A percentile compares a stretch with the other conserved stretches of the same genome.
phyloP scores from a whole-genome alignment of 106 monocot species.

The Dactylorhiza incarnata region DNA sequence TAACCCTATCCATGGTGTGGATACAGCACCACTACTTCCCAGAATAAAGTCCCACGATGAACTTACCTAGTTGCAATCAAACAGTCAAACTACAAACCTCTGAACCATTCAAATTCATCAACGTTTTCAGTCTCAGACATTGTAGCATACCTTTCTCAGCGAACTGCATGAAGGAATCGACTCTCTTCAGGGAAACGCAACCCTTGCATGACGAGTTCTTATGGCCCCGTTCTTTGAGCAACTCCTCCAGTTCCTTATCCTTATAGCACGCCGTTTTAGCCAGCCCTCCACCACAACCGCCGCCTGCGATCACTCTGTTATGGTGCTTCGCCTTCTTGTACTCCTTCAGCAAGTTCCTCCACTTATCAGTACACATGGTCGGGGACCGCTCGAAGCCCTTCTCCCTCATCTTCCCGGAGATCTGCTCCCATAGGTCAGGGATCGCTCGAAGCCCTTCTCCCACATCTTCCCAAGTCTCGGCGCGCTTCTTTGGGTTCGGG shows the following conservation, averaged over 20 bases:
- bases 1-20: neutral
- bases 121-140: neutral
- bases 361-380: conserved; percentile 94
- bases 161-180: conserved; percentile 80
- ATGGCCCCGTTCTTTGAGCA: conserved; percentile 65
- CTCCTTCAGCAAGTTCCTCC: conserved; percentile 86
- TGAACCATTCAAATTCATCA: neutral
- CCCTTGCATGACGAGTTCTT: conserved; percentile 32
- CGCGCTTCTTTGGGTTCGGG: conserved; percentile 41
- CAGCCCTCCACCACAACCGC: conserved; percentile 21
- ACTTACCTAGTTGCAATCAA: neutral
- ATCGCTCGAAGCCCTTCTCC: too few relatives aligned
- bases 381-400: conserved; percentile 78
- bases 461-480: conserved; percentile 94
- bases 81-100: neutral
- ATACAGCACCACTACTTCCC: neutral
- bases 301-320: conserved; percentile 11
- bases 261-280: conserved; percentile 88
- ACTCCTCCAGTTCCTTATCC: conserved; percentile 90
- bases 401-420: conserved; percentile 80
- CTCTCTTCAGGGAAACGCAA: conserved; percentile 29
- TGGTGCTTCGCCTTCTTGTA: conserved; percentile 70
- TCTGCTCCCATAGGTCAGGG: conserved; percentile 90
- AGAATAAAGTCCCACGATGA: neutral
- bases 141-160: conserved; percentile 59